These are phyloP conservation scores for Fagopyrum homotropicum DNA, from an alignment of 148 eudicot species.

Conservation along the genomic window DNA sequence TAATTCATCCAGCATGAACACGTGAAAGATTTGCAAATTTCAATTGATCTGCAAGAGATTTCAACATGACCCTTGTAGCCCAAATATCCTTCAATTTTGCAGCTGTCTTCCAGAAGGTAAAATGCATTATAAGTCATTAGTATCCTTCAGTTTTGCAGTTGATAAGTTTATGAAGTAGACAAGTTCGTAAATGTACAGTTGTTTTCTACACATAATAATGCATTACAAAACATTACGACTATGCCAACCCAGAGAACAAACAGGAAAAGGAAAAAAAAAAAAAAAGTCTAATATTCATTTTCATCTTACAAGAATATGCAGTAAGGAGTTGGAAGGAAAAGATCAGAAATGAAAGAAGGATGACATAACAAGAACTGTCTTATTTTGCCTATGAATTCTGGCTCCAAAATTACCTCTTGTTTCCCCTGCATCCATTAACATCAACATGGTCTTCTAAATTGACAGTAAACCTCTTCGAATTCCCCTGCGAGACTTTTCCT, in stretches of 20 bases:
- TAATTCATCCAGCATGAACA: conserved; percentile 10
- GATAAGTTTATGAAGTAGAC: conserved; percentile 1
- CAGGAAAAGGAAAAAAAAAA: background rate
- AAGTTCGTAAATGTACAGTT: conserved; percentile 8
- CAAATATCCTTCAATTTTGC: background rate
- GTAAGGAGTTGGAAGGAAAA: background rate
- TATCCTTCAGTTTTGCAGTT: background rate
- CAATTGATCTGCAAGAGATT: conserved; percentile 5
- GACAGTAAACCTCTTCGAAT: background rate
- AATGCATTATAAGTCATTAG: background rate
- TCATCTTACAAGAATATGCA: conserved; percentile 4
- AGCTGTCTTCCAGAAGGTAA: background rate
- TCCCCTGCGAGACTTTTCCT: background rate
- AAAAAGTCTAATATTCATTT: background rate
- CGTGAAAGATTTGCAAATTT: background rate
- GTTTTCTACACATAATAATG: conserved; percentile 1
- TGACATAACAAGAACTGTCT: conserved; percentile 5
- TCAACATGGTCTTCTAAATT: background rate
- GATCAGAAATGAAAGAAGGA: background rate
- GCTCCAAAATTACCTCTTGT: background rate
- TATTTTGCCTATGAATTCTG: background rate
- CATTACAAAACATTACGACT: conserved; percentile 7
- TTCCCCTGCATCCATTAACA: conserved; percentile 2
- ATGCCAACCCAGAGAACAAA: conserved; percentile 8
- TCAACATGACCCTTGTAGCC: background rate